Evolutionary conservation across 2,329 filamentous ascomycete genomes (phyloP), one percentile per base, ranked within the genome.

Genomic region (Colletotrichum chlorophyti): DNA sequence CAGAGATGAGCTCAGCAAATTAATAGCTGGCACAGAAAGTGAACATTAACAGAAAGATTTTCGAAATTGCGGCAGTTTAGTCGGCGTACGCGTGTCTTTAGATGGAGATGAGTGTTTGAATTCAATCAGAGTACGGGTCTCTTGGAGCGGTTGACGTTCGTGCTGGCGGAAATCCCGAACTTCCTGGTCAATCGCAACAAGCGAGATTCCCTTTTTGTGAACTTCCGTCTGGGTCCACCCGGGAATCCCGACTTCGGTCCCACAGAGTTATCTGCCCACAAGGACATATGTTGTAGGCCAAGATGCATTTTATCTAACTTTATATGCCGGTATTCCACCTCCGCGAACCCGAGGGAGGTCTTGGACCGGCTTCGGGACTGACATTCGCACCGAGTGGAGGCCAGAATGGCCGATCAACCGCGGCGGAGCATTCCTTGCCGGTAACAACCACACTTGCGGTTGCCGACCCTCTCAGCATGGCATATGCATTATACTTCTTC

Each of bases 21-120:
- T 14, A 31, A 41, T n/a, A n/a, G n/a, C n/a, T n/a, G 11, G 40
- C 27, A 7, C 32, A 40, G 41, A 53, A 41, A 27, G 34, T 23
- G 26, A 47, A 40, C 15, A 40, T 27, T 48, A 58, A 58, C 41
- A 34, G 27, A n/a, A n/a, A n/a, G n/a, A n/a, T n/a, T n/a, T n/a
- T n/a, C n/a, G n/a, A n/a, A n/a, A n/a, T n/a, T n/a, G 27, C 47
- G 21, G 31, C 15, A n/a, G 29, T 19, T 47, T 26, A 32, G 51
- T 37, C 21, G 32, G 48, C 48, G 24, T 46, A 15, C 42, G 27
- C 32, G 32, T 32, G 42, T 27, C 26, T 46, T 14, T 8, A 15
- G 32, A 23, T 53, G 41, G 53, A 40, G 17, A 40, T 19, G 48
- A 26, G 24, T 24, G 45, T 46, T 24, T 35, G 41, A 26, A 26